Base-by-base conservation (phyloP, 2,329 filamentous ascomycete genomes). In the Fusarium guadeloupense region DNA sequence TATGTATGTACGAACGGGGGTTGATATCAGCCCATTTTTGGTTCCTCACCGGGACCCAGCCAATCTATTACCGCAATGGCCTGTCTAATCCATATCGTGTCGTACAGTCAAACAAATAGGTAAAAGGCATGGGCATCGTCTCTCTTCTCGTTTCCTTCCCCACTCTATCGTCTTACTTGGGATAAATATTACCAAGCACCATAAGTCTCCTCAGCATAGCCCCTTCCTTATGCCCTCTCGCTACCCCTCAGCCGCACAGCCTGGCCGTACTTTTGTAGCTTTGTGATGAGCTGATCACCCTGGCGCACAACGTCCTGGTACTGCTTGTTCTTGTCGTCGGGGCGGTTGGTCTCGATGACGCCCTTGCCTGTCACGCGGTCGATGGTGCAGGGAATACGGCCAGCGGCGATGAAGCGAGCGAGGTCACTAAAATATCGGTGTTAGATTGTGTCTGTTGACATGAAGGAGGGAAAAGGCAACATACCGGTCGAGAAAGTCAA, bases 281-380 rank as follows among this genome's bases (percentile, higher is more conserved):
- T 99, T 54, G 95, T 99, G 75, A 99, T 98, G 62, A 99, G 84
- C 78, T 96, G 91, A 77, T 99, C 95, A 26, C 95, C 95, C 76
- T 98, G 95, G 81, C 95, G 95, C 59, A 99, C 93, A 31, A 98
- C 93, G 71, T 99, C 95, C 70, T 93, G 91, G 79, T 99, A 99
- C 81, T 99, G 95, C 85, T 97, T 97, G 84, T 98, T 98, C 88
- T 99, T 99, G 81, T 97, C 93, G 75, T 98, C 95, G 9, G 94
- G 93, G 49, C 95, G 86, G 81, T 97, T 97, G 38, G 95, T 99
- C 84, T 98, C 95, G 71, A 99, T 98, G 69, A 98, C 91, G 46
- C 94, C 94, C 76, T 96, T 95, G 67, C 94, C 95, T 56, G 93
- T 92, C 64, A 99, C 95, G 49, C 95, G 91, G 79, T 99, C 95